Evolutionary conservation across 1,139 yeast species (phyloP).

Genomic region (Nakaseomyces delphensis): DNA sequence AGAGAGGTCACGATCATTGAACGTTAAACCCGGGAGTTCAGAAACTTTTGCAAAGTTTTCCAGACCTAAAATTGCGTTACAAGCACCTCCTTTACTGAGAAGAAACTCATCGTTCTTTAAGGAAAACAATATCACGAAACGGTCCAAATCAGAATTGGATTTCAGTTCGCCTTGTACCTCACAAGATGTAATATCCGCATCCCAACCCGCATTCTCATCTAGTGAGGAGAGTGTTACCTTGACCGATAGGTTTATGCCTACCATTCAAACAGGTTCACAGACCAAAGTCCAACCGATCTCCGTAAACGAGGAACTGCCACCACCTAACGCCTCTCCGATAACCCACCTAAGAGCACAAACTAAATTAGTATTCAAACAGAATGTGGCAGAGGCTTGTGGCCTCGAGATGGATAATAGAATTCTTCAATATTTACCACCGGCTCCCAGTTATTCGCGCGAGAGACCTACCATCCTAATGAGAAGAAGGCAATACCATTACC

Average conservation of each 20-base stretch:
- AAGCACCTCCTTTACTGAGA: conserved; percentile 26
- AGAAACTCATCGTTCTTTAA: conserved; percentile 30
- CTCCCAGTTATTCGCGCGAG: conserved; percentile 48
- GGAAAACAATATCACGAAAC: conserved; percentile 14
- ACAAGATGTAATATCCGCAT: conserved; percentile 3
- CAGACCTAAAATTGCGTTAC: conserved; percentile 20
- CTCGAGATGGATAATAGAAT: conserved; percentile 76
- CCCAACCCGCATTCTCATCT: conserved; percentile 5
- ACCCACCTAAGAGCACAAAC: conserved; percentile 62
- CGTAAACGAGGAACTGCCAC: conserved; percentile 31
- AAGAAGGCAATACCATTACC: conserved; percentile 25
- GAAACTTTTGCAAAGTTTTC: conserved; percentile 5
- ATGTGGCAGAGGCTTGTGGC: conserved; percentile 94
- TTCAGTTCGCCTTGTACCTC: conserved; percentile 6
- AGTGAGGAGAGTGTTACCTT: conserved; percentile 7
- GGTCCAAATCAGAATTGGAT: conserved; percentile 7
- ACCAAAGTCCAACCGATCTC: conserved; percentile 24
- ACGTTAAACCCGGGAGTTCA: conserved; percentile 11
- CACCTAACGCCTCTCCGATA: conserved; percentile 41
- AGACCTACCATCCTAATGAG: conserved; percentile 26
- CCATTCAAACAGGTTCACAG: conserved; percentile 38
- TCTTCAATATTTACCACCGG: conserved; percentile 75
- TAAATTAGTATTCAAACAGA: conserved; percentile 62
- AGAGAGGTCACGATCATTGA: conserved; percentile 20
- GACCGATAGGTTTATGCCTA: conserved; percentile 47